Evolutionary conservation across 805 yeast genomes (phyloP).

Genomic region (Lipomyces kockii): DNA sequence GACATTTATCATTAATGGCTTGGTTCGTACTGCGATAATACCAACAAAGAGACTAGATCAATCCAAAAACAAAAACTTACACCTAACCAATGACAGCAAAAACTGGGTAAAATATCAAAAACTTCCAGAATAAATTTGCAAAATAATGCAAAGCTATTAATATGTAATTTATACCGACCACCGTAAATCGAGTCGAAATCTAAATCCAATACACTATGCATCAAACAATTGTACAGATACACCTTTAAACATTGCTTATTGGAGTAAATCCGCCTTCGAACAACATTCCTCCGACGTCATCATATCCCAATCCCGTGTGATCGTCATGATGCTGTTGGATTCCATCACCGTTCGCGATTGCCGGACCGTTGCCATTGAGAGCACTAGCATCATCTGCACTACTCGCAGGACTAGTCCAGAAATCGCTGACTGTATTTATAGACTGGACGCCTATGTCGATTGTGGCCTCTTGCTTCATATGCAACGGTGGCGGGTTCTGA

Average conservation of each 20-base stretch:
- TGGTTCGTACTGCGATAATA: not conserved
- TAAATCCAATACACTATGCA: not conserved
- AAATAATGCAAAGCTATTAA: not conserved
- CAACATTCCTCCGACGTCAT: conserved; percentile 6
- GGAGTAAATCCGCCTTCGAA: conserved; percentile 14
- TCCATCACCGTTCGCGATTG: not conserved
- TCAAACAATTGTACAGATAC: not conserved
- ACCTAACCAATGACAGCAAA: not conserved
- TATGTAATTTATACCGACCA: not conserved
- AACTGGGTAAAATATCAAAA: not conserved
- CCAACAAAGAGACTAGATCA: not conserved
- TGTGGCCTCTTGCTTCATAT: conserved; percentile 14
- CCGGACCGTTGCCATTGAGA: conserved; percentile 1
- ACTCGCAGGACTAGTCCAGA: conserved; percentile 26
- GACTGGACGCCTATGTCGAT: conserved; percentile 1
- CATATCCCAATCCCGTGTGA: conserved; percentile 7
- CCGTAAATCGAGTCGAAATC: too few relatives aligned
- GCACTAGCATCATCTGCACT: conserved; percentile 16
- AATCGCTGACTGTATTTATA: conserved; percentile 5
- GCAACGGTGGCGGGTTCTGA: not conserved
- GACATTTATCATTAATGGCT: not conserved
- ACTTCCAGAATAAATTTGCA: not conserved
- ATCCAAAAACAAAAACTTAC: not conserved
- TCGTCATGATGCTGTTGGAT: conserved; percentile 6
- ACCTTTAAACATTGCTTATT: conserved; percentile 2